Evolutionary conservation across 306 rosid genomes (phyloP).

Genomic region (Prunus davidiana): DNA sequence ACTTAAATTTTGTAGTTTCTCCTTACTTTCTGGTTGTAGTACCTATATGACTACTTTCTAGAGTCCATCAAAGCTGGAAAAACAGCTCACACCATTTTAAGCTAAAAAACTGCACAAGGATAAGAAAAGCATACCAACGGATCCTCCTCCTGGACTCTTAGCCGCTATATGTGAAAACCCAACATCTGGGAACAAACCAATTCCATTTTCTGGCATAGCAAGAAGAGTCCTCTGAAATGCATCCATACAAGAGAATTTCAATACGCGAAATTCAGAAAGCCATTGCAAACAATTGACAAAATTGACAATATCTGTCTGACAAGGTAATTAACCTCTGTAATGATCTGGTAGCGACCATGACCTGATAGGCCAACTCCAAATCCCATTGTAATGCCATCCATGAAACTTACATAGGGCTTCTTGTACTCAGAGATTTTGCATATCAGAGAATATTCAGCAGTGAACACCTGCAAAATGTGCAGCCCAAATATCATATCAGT

Average conservation of each 20-base stretch:
- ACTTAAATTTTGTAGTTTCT: neutral
- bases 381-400: constrained; percentile 99
- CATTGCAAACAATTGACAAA: neutral
- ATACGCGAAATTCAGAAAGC: constrained; percentile 9
- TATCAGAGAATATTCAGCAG: constrained; percentile 91
- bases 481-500: constrained; percentile 24
- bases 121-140: constrained; percentile 62
- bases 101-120: constrained; percentile 6
- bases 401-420: constrained; percentile 88
- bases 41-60: neutral
- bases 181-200: constrained; percentile 94
- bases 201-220: constrained; percentile 99
- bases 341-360: constrained; percentile 84
- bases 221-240: constrained; percentile 77
- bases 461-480: constrained; percentile 61
- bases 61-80: neutral
- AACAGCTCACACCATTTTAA: neutral
- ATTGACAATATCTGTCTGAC: constrained; percentile 10
- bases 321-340: constrained; percentile 70
- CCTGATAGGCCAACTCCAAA: constrained; percentile 97
- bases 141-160: constrained; percentile 93
- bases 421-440: constrained; percentile 85
- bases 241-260: neutral
- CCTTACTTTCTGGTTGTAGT: neutral
- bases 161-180: constrained; percentile 95